Conservation (phyloP, 495 filamentous ascomycete genomes). For the Trichodelitschia bisporula region DNA sequence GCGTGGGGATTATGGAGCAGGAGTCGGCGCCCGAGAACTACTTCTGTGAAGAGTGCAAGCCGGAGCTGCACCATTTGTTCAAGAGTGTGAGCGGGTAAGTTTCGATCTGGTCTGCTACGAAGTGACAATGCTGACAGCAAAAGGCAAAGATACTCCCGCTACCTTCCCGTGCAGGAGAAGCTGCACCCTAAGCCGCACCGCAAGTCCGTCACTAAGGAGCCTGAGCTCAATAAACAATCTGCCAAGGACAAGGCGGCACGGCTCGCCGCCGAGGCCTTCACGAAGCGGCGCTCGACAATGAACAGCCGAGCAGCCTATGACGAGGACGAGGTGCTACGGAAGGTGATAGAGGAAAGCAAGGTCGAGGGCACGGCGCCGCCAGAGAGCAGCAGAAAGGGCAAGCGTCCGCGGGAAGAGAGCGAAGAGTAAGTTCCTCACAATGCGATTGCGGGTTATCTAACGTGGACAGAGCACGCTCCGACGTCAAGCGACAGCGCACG, state of each 20-base stretch:
- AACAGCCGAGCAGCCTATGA: slow-evolving; percentile 93
- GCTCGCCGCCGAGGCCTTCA: slow-evolving; percentile 13
- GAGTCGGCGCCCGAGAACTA: slow-evolving; percentile 85
- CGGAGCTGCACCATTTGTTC: slow-evolving; percentile 67
- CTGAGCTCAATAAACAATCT: slow-evolving; percentile 18
- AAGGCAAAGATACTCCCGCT: slow-evolving; percentile 41
- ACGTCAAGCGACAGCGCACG: slow-evolving; percentile 46
- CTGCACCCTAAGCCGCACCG: slow-evolving; percentile 22
- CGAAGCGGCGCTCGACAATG: slow-evolving; percentile 86
- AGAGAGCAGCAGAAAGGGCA: slow-evolving; percentile 32
- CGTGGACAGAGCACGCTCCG: slow-evolving; percentile 25
- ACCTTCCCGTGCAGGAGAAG: slow-evolving; percentile 34
- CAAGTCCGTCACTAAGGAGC: slow-evolving; percentile 33
- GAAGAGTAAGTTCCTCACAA: slow-evolving; percentile 47
- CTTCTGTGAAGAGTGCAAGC: slow-evolving; percentile 85
- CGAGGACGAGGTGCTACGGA: slow-evolving; percentile 69
- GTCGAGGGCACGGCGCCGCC: slow-evolving; percentile 30
- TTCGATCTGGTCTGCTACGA: too few species aligned
- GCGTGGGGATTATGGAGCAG: slow-evolving; percentile 90
- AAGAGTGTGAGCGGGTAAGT: slow-evolving; percentile 69
- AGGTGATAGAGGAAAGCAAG: slow-evolving; percentile 89
- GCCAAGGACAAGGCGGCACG: slow-evolving; percentile 20
- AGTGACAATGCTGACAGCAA: too few species aligned
- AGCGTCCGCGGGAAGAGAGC: slow-evolving; percentile 72
- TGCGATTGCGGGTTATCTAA: slow-evolving; percentile 6